Evolutionary conservation across 2,329 filamentous ascomycete species (phyloP).

Genomic region (Lasiodiplodia theobromae): DNA sequence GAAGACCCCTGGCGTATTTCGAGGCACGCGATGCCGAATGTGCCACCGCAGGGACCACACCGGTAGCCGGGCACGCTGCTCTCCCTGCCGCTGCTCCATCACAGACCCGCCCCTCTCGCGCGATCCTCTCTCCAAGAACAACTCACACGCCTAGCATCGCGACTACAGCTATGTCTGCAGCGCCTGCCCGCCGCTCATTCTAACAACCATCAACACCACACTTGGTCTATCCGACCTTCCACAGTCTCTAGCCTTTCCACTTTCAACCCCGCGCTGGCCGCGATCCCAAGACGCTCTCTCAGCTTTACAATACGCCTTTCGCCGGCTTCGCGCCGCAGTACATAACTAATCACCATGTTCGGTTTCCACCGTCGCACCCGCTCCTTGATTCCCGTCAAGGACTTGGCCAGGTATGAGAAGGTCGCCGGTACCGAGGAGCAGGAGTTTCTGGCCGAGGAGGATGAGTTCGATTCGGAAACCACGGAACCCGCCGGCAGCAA

Average conservation of each 20-base stretch:
- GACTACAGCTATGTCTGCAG: conserved; percentile 29
- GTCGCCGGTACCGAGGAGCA: conserved; percentile 43
- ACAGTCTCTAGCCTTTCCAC: conserved; percentile 19
- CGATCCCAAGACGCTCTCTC: conserved; percentile 24
- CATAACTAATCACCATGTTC: conserved; percentile 43
- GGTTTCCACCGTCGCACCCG: conserved; percentile 52
- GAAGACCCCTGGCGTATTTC: conserved; percentile 25
- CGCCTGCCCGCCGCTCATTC: conserved; percentile 28
- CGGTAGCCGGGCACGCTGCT: conserved; percentile 14
- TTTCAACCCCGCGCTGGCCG: conserved; percentile 26
- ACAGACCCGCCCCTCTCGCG: conserved; percentile 24
- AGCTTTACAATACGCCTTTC: conserved; percentile 5
- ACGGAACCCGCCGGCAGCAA: conserved; percentile 27
- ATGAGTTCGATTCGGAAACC: conserved; percentile 36
- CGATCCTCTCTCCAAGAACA: conserved; percentile 22
- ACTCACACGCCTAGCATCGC: conserved; percentile 24
- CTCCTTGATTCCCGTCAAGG: conserved; percentile 53
- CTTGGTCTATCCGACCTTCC: conserved; percentile 23
- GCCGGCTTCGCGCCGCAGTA: conserved; percentile 5
- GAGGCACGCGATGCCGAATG: conserved; percentile 13
- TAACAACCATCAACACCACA: conserved; percentile 16
- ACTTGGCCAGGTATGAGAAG: conserved; percentile 51
- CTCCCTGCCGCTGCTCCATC: conserved; percentile 26
- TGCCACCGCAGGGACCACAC: conserved; percentile 20
- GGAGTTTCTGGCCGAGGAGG: conserved; percentile 39